Base-by-base conservation (phyloP, 202 grass and related monocot species). In the Zizania palustris region DNA sequence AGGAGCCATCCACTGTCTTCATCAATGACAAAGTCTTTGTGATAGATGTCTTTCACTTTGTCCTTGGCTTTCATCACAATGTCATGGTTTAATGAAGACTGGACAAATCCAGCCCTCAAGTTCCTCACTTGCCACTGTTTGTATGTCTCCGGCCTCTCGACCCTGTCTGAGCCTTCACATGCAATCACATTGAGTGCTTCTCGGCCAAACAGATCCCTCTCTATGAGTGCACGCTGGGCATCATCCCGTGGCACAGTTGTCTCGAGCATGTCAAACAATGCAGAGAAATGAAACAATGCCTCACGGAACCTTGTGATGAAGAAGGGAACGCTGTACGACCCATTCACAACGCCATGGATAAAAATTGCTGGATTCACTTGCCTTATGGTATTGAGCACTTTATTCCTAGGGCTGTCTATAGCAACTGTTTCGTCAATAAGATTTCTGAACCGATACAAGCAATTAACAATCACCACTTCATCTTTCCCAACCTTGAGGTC, bases 361-460 rank as follows among this genome's bases (percentile, higher is more conserved):
- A 55, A 55, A 55, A 55, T 55, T 55, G 16, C 7, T 9, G 51
- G 51, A n/a, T 55, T 55, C 51, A 55, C 51, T 55, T 55, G 51
- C 51, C 51, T 55, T 55, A 55, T 55, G 51, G 51, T 55, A 55
- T 55, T 55, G 51, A 55, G 51, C 51, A 55, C 51, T n/a, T n/a
- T 55, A 55, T 55, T 55, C n/a, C 51, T 55, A 55, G 51, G 51
- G 20, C 51, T 55, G n/a, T 55, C 51, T 55, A 55, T 7, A 3
- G 51, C 51, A 55, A 55, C 51, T 55, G 51, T 55, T 55, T 55
- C 51, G 4, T 55, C 51, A 55, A 55, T 55, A 55, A 55, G 51
- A 55, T 55, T 55, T 55, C 51, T 55, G 51, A 55, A 55, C 6
- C 51, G 51, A 20, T 55, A 55, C 51, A 55, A 55, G n/a, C 51